Evolutionary conservation across 2,329 filamentous ascomycete genomes (phyloP).

Genomic region (Laburnicola sp.): DNA sequence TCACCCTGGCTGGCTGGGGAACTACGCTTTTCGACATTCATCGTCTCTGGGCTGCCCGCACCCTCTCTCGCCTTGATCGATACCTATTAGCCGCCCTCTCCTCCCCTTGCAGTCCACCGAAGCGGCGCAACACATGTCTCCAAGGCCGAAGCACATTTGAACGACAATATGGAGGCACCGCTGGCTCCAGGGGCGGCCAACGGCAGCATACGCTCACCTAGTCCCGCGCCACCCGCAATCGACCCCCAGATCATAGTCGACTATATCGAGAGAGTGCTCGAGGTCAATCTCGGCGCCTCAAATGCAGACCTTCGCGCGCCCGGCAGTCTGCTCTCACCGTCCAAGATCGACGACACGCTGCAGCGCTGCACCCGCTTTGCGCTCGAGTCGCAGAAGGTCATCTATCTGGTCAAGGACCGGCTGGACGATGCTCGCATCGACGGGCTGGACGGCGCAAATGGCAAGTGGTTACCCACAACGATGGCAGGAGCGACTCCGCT

Average conservation of each 20-base stretch:
- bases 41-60: slow-evolving; percentile 21
- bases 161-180: slow-evolving; percentile 46
- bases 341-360: slow-evolving; percentile 74
- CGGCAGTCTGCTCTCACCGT: slow-evolving; percentile 79
- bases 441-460: slow-evolving; percentile 36
- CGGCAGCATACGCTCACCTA: slow-evolving; percentile 42
- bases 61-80: slow-evolving; percentile 10
- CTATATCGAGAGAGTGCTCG: slow-evolving; percentile 53
- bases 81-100: slow-evolving; percentile 9
- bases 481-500: slow-evolving; percentile 18
- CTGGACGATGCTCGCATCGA: slow-evolving; percentile 50
- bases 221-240: slow-evolving; percentile 45
- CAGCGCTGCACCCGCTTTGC: slow-evolving; percentile 88
- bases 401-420: slow-evolving; percentile 89
- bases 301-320: slow-evolving; percentile 76
- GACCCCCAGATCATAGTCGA: slow-evolving; percentile 54
- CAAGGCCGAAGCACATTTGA: slow-evolving; percentile 28
- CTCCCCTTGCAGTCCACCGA: slow-evolving; percentile 12
- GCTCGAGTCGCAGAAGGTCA: slow-evolving; percentile 78
- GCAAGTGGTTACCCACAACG: slow-evolving; percentile 23
- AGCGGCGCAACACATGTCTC: slow-evolving; percentile 40
- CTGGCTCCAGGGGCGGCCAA: slow-evolving; percentile 46
- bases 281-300: slow-evolving; percentile 54
- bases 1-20: slow-evolving; percentile 12
- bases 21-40: slow-evolving; percentile 24